phyloP scores from a whole-genome alignment of 2,329 filamentous ascomycete species.

The Pestalotiopsis sp. region DNA sequence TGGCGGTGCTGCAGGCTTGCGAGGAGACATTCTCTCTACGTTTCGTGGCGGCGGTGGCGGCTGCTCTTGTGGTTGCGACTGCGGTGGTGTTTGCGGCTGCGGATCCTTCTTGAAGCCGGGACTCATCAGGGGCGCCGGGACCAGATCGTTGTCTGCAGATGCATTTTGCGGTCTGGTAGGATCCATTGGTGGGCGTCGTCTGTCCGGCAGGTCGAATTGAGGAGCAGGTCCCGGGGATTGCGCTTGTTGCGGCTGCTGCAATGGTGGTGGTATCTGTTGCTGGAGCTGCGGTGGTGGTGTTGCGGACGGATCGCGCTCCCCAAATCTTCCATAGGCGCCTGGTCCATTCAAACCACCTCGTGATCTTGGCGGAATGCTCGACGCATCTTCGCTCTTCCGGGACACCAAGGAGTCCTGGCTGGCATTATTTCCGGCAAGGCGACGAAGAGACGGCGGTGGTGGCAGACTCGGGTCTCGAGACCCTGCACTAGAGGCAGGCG shows the following conservation, averaged over 20 bases:
- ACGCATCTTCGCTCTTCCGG: conserved; percentile 50
- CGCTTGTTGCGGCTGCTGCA: conserved; percentile 22
- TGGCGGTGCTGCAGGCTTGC: conserved; percentile 42
- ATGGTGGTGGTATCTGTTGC: conserved; percentile 19
- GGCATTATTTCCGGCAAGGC: conserved; percentile 50
- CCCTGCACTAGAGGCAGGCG: conserved; percentile 54
- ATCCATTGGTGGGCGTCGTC: conserved; percentile 68
- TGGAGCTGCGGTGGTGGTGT: conserved; percentile 19
- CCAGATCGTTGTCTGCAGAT: conserved; percentile 48
- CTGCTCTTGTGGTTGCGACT: conserved; percentile 34
- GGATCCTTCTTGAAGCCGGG: conserved; percentile 45
- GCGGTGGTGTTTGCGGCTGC: conserved; percentile 44
- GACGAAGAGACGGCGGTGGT: conserved; percentile 37
- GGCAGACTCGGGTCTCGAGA: conserved; percentile 43
- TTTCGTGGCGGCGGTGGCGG: conserved; percentile 51
- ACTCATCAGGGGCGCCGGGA: conserved; percentile 59
- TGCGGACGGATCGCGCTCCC: conserved; percentile 24
- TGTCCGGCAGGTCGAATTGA: conserved; percentile 57
- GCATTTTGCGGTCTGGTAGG: conserved; percentile 49
- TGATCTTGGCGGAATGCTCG: conserved; percentile 51
- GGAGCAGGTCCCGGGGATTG: conserved; percentile 27
- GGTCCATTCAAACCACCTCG: conserved; percentile 48
- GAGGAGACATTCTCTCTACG: conserved; percentile 46
- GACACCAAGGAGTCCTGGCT: conserved; percentile 56
- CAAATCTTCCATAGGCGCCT: conserved; percentile 38